Base-by-base conservation (phyloP, 129 eudicot species). In the Cynara cardunculus region DNA sequence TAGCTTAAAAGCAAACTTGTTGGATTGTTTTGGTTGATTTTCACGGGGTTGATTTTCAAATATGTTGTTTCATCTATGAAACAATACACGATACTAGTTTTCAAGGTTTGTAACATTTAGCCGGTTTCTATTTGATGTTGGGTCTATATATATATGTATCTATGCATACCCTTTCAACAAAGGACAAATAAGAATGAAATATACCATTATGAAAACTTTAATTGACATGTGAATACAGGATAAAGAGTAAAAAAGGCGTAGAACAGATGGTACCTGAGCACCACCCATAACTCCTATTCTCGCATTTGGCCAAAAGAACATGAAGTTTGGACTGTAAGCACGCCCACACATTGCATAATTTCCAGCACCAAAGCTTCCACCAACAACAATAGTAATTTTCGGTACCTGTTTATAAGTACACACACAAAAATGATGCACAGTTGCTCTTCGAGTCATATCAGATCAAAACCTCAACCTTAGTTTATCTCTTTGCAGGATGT, bases 271-370 rank as follows among this genome's bases (percentile, higher is more conserved):
- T 86, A 95, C 99, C 99, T 96, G 99, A 84, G 97, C 89, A 71
- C 99, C 99, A 53, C 99, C 99, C 99, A 96, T 96, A 73, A 96
- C 97, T 28, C 97, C 94, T 73, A 96, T 92, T 86, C 88, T 92
- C 25, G 99, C 99, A 83, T 96, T 96, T 56, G 99, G 99, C 99
- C 99, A 96, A 83, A 96, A 92, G 91, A 96, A 96, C 97, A 96
- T 87, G 83, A 96, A 96, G 78, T 96, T 74, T 1, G 99, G 99
- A 90, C 97, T 91, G 82, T 92, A 96, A 46, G 99, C 97, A 70
- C 99, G 99, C 28, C 99, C 99, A 81, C 99, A 96, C 99, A 96
- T 96, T 82, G 99, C 99, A 84, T 96, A 96, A 79, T 96, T 96
- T 53, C 99, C 99, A 62, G 99, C 99, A 68, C 99, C 97, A 84